These are phyloP conservation scores for Bipolaris bicolor DNA, from an alignment of 2,329 filamentous ascomycete species.

Conservation along the genomic window DNA sequence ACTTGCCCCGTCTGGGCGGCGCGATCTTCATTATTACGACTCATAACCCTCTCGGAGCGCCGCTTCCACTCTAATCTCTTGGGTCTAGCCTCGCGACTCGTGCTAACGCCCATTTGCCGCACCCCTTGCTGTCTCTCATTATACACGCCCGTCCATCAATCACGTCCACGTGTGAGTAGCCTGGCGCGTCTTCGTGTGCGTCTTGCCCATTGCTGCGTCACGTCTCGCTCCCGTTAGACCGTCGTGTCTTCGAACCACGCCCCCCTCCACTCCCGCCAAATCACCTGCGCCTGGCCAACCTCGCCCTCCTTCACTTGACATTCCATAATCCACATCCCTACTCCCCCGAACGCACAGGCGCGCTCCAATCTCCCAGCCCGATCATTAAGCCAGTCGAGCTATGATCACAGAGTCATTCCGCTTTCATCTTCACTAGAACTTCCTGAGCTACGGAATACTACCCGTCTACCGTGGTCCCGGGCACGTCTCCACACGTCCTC, in stretches of 20 bases:
- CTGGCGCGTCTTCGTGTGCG: conserved; percentile 27
- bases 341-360: conserved; percentile 46
- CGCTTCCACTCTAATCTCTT: conserved; percentile 48
- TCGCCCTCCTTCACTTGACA: conserved; percentile 27
- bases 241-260: conserved; percentile 25
- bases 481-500: conserved; percentile 50
- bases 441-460: conserved; percentile 48
- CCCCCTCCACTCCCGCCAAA: conserved; percentile 12
- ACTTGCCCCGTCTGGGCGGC: conserved; percentile 39
- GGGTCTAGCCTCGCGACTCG: conserved; percentile 46
- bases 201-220: conserved; percentile 32
- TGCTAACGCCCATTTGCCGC: conserved; percentile 43
- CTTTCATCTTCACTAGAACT: conserved; percentile 49
- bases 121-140: conserved; percentile 34
- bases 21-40: conserved; percentile 46
- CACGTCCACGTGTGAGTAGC: conserved; percentile 27
- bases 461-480: conserved; percentile 52
- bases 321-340: conserved; percentile 43
- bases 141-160: conserved; percentile 38
- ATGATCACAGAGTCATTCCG: conserved; percentile 49
- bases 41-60: conserved; percentile 35
- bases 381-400: conserved; percentile 47
- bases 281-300: conserved; percentile 29
- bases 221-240: conserved; percentile 30
- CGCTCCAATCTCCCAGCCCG: conserved; percentile 43